Evolutionary conservation across 1,284 basidiomycete species (phyloP), one percentile per base, ranked within the genome.

Genomic region (Cutaneotrichosporon cavernicola): DNA sequence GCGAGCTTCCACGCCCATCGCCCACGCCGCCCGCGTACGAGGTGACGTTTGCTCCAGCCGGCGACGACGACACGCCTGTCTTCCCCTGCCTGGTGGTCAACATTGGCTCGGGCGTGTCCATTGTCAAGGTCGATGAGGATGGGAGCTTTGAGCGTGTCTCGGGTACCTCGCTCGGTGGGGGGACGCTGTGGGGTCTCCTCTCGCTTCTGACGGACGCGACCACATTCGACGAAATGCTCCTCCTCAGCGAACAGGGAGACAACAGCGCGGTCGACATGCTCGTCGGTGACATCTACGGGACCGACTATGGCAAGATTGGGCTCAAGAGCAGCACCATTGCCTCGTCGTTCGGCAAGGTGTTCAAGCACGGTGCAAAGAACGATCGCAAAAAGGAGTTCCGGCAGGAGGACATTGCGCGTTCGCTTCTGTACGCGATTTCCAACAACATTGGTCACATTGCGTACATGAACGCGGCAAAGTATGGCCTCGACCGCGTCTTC

Each of bases 391-490:
- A 89, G 81, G 87, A 84, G 62, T 98, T 97, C 82, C 88, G 84
- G 43, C 87, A 93, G 7, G 92, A 98, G 79, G 97, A 99, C 79
- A 96, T 99, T 76, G 93, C 92, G 81, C 89, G 89, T 77, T 92
- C 90, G 80, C 82, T 99, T 73, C 84, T 99, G 34, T 99, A 98
- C 80, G 96, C 95, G 18, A 88, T 99, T 66, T 94, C 91, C 71
- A 99, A 99, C 82, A 99, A 99, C 81, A 99, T 99, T 72, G 97
- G 97, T 6, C 97, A 99, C 81, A 98, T 99, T 82, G 97, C 97
- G 91, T 97, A 96, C 82, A 97, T 99, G 96, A 99, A 99, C 76
- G 97, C 97, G 56, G 97, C 99, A 80, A 98, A 99, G 84, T 97
- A 98, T 80, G 90, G 92, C 68, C 82, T 99, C 64, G 92, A 98